Evolutionary conservation across 495 filamentous ascomycete genomes (phyloP).

Genomic region (Aspergillus sparsus): DNA sequence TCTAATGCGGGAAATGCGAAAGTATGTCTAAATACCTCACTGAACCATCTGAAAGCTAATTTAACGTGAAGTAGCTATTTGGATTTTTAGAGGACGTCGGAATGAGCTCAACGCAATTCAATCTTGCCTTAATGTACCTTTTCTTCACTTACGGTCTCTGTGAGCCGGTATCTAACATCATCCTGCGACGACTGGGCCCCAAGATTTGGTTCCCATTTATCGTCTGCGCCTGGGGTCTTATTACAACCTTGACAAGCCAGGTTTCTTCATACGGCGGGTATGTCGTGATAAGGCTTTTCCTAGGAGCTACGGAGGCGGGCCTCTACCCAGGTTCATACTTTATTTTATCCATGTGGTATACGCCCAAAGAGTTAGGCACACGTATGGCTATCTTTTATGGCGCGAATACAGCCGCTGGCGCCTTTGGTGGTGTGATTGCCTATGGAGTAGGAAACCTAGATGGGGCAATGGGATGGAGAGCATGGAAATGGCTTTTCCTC

Average conservation of each 20-base stretch:
- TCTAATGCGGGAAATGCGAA: too few relatives aligned
- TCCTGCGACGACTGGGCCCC: conserved; percentile 20
- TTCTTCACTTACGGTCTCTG: too few relatives aligned
- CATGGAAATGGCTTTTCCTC: conserved; percentile 22
- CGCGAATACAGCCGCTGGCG: conserved; percentile 18
- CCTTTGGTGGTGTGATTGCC: conserved; percentile 19
- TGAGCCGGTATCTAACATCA: conserved; percentile 15
- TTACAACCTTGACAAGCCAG: conserved; percentile 16
- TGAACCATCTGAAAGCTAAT: too few relatives aligned
- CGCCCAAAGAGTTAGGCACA: conserved; percentile 17
- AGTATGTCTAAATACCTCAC: too few relatives aligned
- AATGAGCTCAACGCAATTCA: too few relatives aligned
- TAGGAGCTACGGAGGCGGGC: conserved; percentile 19
- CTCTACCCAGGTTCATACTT: conserved; percentile 18
- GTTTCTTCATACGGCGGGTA: conserved; percentile 16
- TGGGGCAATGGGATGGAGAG: conserved; percentile 7
- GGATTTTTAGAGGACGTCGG: too few relatives aligned
- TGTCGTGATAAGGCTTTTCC: conserved; percentile 6
- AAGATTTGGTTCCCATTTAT: conserved; percentile 19
- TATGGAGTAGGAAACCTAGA: conserved; percentile 19
- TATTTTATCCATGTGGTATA: conserved; percentile 24
- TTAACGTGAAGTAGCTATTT: too few relatives aligned
- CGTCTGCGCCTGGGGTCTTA: conserved; percentile 20
- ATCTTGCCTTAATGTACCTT: too few relatives aligned
- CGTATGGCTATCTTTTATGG: conserved; percentile 24